Evolutionary conservation across 441 rosid species (phyloP), one percentile per base, ranked within the genome.

Genomic region (Croton laevigatus): DNA sequence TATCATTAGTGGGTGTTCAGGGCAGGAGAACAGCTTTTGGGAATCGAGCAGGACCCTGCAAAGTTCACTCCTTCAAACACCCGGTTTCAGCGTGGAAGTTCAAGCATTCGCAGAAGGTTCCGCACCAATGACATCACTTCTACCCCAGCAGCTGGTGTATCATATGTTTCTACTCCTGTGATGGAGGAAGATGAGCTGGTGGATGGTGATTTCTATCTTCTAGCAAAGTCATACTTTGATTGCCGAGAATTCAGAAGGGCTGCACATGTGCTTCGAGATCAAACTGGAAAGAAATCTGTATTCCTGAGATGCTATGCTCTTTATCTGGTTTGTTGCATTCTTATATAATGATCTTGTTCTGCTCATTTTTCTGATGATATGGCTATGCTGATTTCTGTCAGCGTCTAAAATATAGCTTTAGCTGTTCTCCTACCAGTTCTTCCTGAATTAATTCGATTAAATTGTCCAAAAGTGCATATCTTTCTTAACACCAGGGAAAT

Each of bases 21-120:
- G 98, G 98, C 93, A 8, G 97, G 84, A 20, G 98, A 93, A 70
- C 98, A 91, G 77, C 81, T 93, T 7, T 90, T 93, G 53, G 98
- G 91, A 73, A 89, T 93, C 8, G 97, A 91, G 81, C 94, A 85
- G 67, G 98, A 91, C 81, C 91, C 89, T 0, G 84, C 91, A 34
- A 88, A 87, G 76, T 91, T 80, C 71, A 91, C 96, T 14, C 93
- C 98, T 65, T 78, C 97, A 3, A 91, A 93, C 81, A 93, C 98
- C 17, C 80, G 97, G 70, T 93, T 93, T 81, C 97, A 93, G 80
- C 88, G 96, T 60, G 97, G 97, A 78, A 93, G 94, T 84, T 91
- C 98, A 6, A 93, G 98, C 75, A 91, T 91, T 61, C 81, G 91
- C 2, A 71, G 98, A 78, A 84, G 97, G 64, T 93, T 85, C 70